Evolutionary conservation across 2,329 filamentous ascomycete genomes (phyloP).

Genomic region (Cercospora sesami): DNA sequence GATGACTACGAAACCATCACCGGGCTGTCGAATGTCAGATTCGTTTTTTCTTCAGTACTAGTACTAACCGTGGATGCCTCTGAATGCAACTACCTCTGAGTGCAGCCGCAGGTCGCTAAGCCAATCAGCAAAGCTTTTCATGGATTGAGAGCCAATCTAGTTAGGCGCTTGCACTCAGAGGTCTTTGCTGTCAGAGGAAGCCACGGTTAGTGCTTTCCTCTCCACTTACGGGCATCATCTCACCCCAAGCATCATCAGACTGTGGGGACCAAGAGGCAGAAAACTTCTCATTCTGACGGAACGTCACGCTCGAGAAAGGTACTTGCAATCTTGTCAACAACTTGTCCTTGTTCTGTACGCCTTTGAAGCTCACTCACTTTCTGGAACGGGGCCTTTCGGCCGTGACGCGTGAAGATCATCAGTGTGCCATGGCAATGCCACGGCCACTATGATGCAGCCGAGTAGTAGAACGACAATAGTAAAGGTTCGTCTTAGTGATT

Average conservation of each 20-base stretch:
- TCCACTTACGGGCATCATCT: slow-evolving; percentile 28
- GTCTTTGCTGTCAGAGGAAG: neutral
- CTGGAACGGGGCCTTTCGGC: neutral
- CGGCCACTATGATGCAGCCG: slow-evolving; percentile 9
- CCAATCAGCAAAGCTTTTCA: neutral
- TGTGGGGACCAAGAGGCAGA: slow-evolving; percentile 28
- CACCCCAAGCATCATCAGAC: slow-evolving; percentile 35
- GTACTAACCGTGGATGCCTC: neutral
- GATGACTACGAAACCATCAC: slow-evolving; percentile 40
- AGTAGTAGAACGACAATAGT: slow-evolving; percentile 5
- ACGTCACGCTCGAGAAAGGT: slow-evolving; percentile 21
- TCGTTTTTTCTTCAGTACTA: neutral
- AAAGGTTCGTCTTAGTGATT: neutral
- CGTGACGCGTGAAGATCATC: neutral
- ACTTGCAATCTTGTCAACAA: neutral
- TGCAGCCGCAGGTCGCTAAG: neutral
- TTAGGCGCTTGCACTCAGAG: neutral
- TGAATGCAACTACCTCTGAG: neutral
- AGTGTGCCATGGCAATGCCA: slow-evolving; percentile 12
- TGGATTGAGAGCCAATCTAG: neutral
- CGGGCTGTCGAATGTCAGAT: slow-evolving; percentile 20
- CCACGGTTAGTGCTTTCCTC: neutral
- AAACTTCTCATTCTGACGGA: slow-evolving; percentile 32
- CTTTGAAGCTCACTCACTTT: slow-evolving; percentile 2
- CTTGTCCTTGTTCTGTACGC: neutral